Evolutionary conservation across 2,329 filamentous ascomycete genomes (phyloP).

Genomic region (Cephalotrichum gorgonifer): DNA sequence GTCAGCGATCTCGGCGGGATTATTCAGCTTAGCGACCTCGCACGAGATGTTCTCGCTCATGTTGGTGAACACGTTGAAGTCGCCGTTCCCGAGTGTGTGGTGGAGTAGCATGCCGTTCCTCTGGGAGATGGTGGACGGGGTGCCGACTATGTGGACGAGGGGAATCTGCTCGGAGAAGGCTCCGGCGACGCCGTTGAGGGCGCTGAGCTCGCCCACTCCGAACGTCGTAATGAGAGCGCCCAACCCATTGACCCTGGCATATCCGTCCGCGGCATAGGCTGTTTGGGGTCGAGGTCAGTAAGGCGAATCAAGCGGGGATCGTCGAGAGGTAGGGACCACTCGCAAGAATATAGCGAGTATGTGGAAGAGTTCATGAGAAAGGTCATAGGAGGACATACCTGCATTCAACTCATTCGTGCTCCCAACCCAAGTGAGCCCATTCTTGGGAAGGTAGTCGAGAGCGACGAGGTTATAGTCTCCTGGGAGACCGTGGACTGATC

Average conservation of each 20-base stretch:
- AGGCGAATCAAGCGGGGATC: too few relatives aligned
- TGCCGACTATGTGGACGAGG: constrained; percentile 57
- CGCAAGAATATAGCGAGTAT: too few relatives aligned
- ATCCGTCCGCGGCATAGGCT: constrained; percentile 74
- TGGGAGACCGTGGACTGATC: constrained; percentile 58
- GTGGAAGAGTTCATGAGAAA: constrained; percentile 6
- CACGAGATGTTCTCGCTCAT: constrained; percentile 68
- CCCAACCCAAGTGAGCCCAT: constrained; percentile 53
- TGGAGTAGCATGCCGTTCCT: constrained; percentile 42
- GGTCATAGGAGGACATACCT: constrained; percentile 35
- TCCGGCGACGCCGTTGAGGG: constrained; percentile 65
- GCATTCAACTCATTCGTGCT: constrained; percentile 68
- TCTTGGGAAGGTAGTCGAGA: constrained; percentile 53
- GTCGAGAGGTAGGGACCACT: too few relatives aligned
- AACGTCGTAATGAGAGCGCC: constrained; percentile 65
- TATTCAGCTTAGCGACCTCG: constrained; percentile 58
- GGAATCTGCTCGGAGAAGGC: constrained; percentile 64
- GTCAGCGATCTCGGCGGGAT: constrained; percentile 57
- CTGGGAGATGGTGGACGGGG: constrained; percentile 37
- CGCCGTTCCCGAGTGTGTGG: constrained; percentile 65
- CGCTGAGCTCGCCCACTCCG: constrained; percentile 64
- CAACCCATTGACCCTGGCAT: constrained; percentile 62
- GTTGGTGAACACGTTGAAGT: constrained; percentile 73
- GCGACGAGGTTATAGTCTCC: constrained; percentile 64
- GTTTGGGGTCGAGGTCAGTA: constrained; percentile 9